Base-by-base conservation (phyloP, 2,329 filamentous ascomycete species). In the Pseudogymnoascus sp. region DNA sequence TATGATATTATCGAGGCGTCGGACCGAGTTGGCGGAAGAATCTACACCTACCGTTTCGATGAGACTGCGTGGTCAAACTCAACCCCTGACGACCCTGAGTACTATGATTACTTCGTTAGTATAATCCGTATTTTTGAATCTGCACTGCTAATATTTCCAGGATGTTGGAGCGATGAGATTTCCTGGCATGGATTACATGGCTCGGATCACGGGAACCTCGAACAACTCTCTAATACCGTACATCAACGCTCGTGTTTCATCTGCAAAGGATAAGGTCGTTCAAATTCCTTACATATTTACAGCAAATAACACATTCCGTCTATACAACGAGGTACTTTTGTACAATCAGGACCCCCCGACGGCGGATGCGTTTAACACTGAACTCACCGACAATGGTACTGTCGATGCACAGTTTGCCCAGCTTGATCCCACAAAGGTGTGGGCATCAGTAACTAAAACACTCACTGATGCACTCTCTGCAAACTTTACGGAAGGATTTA, bases 81-180 rank as follows among this genome's bases (percentile, higher is more conserved):
- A 9, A 47, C 22, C 22, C 41, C 41, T 14, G 37, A 60, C 4
- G 34, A 59, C 43, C 71, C 74, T 58, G 69, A 75, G 62, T 77
- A 77, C 63, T 76, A 75, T 59, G 75, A 77, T 62, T 47, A 47
- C 41, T 47, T 47, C n/a, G 22, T 28, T 47, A 28, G 20, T 47
- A 47, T 47, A 28, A 47, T n/a, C 2, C 22, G 6, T 18, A 28
- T 9, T 47, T 39, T 47, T 14, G 3, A 47, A 47, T 28, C 12
- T 28, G 20, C 22, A 25, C 14, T 47, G 22, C 41, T 47, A n/a
- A 47, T 28, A 47, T n/a, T 47, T 47, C 25, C 6, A 47, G 41
- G 41, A 47, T 47, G 64, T 76, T 34, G 75, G 74, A 0, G 74
- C 75, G 4, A 76, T 76, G 74, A 65, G 75, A 14, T 74, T 70